Base-by-base conservation (phyloP, 805 yeast genomes). In the Sugiyamaella floridensis region DNA sequence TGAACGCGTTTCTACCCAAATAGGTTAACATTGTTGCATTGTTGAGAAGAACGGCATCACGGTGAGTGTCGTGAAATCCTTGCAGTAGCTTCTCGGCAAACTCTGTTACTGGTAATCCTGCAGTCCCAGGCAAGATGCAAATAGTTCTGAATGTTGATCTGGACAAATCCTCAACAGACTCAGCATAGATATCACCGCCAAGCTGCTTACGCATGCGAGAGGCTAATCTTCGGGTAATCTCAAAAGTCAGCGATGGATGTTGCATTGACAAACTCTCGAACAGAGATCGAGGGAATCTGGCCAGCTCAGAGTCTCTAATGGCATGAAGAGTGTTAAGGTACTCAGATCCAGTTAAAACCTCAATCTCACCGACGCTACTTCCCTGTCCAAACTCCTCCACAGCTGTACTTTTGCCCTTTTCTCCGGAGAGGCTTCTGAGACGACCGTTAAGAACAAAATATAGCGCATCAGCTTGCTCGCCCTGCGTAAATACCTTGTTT, bases 301-400 rank as follows among this genome's bases (percentile, higher is more conserved):
- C 97, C 28, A 92, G 75, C 67, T 93, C 99, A 0, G 97, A 86
- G 59, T 92, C 98, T 63, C 99, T 75, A 0, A 92, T 86, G 0
- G 98, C 96, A 41, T 88, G 81, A 58, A 86, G 77, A 0, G 90
- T 82, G 47, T 76, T 76, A 2, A 80, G 76, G 64, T 95, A 77
- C 52, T 82, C 76, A 10, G 85, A 77, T 11, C 89, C 89, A 0
- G 95, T 89, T 56, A 92, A 74, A 2, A 92, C 97, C 67, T 92
- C 99, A 8, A 93, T 85, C 68, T 92, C 98, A 2, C 98, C 99
- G 55, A 93, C 78, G 42, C 96, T 86, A 60, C 89, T 95, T 6
- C 97, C 97, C 66, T 89, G 96, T 1, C 97, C 96, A 62, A 81
- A 83, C 64, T 92, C 99, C 1, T 85, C 86, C 14, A 83, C 60